phyloP scores from a whole-genome alignment of 23 red algal species.

The Cyanidium caldarium region DNA sequence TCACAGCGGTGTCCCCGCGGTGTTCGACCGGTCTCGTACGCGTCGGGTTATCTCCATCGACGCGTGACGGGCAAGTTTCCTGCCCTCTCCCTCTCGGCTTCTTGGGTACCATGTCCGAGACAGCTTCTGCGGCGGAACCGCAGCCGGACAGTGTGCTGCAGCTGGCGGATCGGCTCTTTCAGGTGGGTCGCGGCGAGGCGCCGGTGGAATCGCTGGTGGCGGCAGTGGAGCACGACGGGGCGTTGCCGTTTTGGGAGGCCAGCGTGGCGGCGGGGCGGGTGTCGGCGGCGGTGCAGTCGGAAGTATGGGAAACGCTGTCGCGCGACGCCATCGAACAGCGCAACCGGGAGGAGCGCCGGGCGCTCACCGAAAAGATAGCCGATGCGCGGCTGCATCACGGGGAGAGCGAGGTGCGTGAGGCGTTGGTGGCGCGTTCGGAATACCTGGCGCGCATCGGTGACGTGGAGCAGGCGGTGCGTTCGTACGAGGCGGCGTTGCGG shows the following conservation, averaged over 20 bases:
- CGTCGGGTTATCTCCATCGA: no score
- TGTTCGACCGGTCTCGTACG: no score
- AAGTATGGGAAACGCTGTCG: no score
- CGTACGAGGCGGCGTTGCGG: constrained; percentile 56
- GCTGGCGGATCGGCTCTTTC: background rate
- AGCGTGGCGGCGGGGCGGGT: background rate
- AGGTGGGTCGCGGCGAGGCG: background rate
- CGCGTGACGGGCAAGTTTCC: no score
- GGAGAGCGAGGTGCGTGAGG: constrained; percentile 90
- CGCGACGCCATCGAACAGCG: no score
- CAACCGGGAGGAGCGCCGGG: no score
- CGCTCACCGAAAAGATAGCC: no score
- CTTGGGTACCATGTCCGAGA: no score
- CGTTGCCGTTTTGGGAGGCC: background rate
- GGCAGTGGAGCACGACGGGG: background rate
- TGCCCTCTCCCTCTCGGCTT: no score
- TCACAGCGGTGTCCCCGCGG: no score
- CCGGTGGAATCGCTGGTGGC: background rate
- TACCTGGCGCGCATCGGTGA: constrained; percentile 56
- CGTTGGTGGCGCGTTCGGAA: constrained; percentile 42
- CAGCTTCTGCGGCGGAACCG: background rate
- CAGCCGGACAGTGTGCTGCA: background rate
- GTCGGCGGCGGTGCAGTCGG: no score
- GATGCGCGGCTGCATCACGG: constrained; percentile 63
- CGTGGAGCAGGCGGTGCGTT: constrained; percentile 30